Evolutionary conservation across 1,284 basidiomycete genomes (phyloP).

Genomic region (Ceratobasidium sp.): DNA sequence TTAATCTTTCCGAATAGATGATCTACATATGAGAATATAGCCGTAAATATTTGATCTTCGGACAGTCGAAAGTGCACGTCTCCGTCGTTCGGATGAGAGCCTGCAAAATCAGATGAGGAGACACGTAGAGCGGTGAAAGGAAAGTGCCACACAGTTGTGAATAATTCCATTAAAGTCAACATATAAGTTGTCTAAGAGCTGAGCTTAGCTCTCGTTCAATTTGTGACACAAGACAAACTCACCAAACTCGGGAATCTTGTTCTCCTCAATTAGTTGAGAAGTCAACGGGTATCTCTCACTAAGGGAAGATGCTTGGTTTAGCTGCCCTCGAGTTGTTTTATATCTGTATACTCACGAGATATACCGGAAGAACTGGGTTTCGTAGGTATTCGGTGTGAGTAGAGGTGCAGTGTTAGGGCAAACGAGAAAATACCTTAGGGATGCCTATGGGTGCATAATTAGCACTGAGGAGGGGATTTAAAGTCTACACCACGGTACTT

Average conservation of each 20-base stretch:
- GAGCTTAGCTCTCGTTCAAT: constrained; percentile 14
- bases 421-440: constrained; percentile 45
- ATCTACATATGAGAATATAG: constrained; percentile 97
- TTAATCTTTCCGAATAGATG: constrained; percentile 97
- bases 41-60: constrained; percentile 98
- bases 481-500: background rate
- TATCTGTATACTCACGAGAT: constrained; percentile 84
- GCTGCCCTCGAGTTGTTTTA: too few species aligned
- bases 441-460: constrained; percentile 41
- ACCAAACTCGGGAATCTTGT: constrained; percentile 96
- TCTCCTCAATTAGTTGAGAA: constrained; percentile 95
- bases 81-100: constrained; percentile 91
- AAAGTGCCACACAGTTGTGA: constrained; percentile 81
- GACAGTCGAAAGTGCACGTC: constrained; percentile 95
- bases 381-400: background rate
- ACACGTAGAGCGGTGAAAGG: constrained; percentile 24
- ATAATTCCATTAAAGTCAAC: constrained; percentile 99
- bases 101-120: constrained; percentile 51
- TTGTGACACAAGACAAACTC: constrained; percentile 45
- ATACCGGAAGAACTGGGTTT: constrained; percentile 78
- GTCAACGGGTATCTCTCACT: constrained; percentile 98
- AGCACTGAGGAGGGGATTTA: background rate
- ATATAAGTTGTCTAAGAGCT: constrained; percentile 77
- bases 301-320: constrained; percentile 13
- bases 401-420: constrained; percentile 11